A percentile compares a stretch with the other conserved stretches of the same genome.
Conservation (phyloP, 2,329 filamentous ascomycete species). For the Lachnellula suecica region DNA sequence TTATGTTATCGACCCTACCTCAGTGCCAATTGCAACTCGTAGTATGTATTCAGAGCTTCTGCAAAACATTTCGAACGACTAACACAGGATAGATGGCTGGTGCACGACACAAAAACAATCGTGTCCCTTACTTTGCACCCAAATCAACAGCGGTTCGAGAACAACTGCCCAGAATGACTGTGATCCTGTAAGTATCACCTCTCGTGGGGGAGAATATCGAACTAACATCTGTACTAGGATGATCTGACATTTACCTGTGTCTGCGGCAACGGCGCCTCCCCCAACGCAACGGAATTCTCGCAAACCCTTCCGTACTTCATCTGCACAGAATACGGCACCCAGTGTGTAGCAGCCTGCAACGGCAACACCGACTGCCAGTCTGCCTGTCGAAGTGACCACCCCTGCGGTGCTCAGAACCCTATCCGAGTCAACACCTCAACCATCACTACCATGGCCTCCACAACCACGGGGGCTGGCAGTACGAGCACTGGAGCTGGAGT, state of each 20-base stretch:
- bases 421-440: conserved; percentile 56
- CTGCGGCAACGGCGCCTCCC: conserved; percentile 63
- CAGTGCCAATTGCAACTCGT: conserved; percentile 48
- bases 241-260: conserved; percentile 69
- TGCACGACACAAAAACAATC: conserved; percentile 60
- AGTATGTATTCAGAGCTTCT: conserved; percentile 28
- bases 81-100: conserved; percentile 53
- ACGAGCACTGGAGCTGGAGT: conserved; percentile 30
- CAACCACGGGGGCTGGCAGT: conserved; percentile 40
- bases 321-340: conserved; percentile 69
- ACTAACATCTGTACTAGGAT: conserved; percentile 37
- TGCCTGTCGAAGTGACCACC: conserved; percentile 63
- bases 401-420: conserved; percentile 70
- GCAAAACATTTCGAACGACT: conserved; percentile 19
- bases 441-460: conserved; percentile 38
- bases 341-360: conserved; percentile 62
- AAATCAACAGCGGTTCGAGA: conserved; percentile 46
- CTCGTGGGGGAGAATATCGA: not conserved
- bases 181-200: conserved; percentile 52
- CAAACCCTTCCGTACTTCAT: conserved; percentile 77
- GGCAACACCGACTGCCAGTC: conserved; percentile 57
- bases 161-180: conserved; percentile 65
- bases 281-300: conserved; percentile 75
- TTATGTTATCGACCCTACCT: conserved; percentile 61
- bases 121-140: conserved; percentile 73